Percentiles rank a stretch among this genome's conserved stretches.
Conservation (phyloP, 2,329 filamentous ascomycete genomes). For the Aspergillus flavus region DNA sequence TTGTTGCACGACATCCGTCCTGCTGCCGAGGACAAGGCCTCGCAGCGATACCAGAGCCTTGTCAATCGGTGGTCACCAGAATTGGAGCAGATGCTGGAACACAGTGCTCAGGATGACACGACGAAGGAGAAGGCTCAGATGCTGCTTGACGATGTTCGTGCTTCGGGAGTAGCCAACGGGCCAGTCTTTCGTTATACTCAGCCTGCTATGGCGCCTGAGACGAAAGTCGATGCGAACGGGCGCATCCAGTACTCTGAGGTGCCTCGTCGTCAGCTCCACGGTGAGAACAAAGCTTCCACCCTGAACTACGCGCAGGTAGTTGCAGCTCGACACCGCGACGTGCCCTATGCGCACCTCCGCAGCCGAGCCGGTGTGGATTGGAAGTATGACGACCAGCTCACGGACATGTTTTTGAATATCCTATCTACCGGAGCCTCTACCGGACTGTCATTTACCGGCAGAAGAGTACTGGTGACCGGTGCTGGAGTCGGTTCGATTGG, state of each 20-base stretch:
- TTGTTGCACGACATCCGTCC: conserved; percentile 8
- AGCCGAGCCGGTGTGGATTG: not conserved
- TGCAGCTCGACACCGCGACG: not conserved
- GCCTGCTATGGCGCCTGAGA: conserved; percentile 58
- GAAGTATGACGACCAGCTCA: not conserved
- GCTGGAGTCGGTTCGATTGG: conserved; percentile 97
- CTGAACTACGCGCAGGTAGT: not conserved
- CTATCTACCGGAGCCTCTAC: conserved; percentile 83
- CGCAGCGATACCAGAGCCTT: not conserved
- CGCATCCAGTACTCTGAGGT: conserved; percentile 53
- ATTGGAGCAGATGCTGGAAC: not conserved
- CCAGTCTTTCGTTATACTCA: conserved; percentile 14
- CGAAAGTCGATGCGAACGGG: conserved; percentile 96
- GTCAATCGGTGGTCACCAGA: not conserved
- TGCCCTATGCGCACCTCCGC: not conserved
- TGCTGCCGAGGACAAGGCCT: not conserved
- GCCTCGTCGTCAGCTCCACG: not conserved
- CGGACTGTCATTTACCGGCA: conserved; percentile 89
- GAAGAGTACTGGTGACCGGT: conserved; percentile 97
- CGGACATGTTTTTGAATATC: conserved; percentile 73
- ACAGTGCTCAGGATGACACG: not conserved
- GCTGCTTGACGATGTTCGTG: conserved; percentile 75
- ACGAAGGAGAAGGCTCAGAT: not conserved
- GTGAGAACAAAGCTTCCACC: not conserved
- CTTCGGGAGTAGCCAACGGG: conserved; percentile 5